Evolutionary conservation across 352 stramenopile species (phyloP).

Genomic region (Plasmopara muralis): DNA sequence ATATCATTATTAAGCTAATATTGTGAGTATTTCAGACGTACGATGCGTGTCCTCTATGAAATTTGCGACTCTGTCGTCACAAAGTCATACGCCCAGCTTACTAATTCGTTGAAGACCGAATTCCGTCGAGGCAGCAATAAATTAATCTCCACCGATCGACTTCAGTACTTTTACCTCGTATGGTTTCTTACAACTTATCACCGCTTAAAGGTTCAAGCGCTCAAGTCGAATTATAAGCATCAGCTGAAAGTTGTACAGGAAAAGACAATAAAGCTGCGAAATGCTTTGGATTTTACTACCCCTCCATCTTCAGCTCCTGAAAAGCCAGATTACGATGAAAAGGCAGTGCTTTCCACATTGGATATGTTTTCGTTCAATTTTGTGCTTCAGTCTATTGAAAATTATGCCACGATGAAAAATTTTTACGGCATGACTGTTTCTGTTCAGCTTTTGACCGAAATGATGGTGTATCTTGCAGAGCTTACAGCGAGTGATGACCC

Average conservation of each 20-base stretch:
- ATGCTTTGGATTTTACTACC: constrained; percentile 48
- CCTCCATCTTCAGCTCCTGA: constrained; percentile 26
- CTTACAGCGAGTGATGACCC: constrained; percentile 62
- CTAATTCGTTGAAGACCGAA: constrained; percentile 81
- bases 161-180: constrained; percentile 85
- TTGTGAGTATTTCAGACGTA: constrained; percentile 24
- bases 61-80: constrained; percentile 67
- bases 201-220: constrained; percentile 58
- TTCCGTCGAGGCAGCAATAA: constrained; percentile 81
- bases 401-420: constrained; percentile 72
- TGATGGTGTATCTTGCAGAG: constrained; percentile 82
- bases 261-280: constrained; percentile 40
- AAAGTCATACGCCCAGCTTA: constrained; percentile 83
- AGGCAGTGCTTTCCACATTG: constrained; percentile 73
- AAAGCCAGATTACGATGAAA: constrained; percentile 64
- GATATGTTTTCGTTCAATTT: constrained; percentile 92
- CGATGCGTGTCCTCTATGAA: constrained; percentile 58
- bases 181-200: constrained; percentile 84
- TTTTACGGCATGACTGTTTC: constrained; percentile 77
- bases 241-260: constrained; percentile 49
- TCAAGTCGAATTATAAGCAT: constrained; percentile 65
- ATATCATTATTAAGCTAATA: too few relatives aligned
- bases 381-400: constrained; percentile 84
- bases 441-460: constrained; percentile 71
- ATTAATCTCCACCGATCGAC: constrained; percentile 73